Conservation (phyloP, 2,329 filamentous ascomycete species). For the Aureobasidium sp. region DNA sequence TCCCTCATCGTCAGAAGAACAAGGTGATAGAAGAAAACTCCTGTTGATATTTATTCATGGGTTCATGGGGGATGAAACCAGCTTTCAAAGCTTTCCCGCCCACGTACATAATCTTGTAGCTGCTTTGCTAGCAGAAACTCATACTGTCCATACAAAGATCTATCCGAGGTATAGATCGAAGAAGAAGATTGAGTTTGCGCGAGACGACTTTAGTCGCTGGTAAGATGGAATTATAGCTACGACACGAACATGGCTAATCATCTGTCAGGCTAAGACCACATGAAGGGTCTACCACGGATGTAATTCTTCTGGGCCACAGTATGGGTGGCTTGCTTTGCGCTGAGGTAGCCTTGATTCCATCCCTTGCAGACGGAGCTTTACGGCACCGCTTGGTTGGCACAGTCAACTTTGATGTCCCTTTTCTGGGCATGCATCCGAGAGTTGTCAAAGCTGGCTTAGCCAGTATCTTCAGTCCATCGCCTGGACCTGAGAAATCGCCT, state of each 20-base stretch:
- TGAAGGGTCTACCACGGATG: conserved; percentile 65
- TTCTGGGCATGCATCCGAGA: conserved; percentile 81
- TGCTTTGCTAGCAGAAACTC: conserved; percentile 59
- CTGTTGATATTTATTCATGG: conserved; percentile 82
- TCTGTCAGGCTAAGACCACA: conserved; percentile 61
- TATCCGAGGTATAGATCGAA: conserved; percentile 76
- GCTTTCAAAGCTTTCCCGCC: conserved; percentile 79
- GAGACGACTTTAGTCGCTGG: conserved; percentile 78
- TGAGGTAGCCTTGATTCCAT: conserved; percentile 62
- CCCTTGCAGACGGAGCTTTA: conserved; percentile 38
- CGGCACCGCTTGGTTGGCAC: conserved; percentile 73
- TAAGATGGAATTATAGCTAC: conserved; percentile 28
- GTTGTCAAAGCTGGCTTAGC: conserved; percentile 75
- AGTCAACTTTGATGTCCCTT: conserved; percentile 77
- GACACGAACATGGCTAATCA: background rate
- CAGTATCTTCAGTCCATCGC: conserved; percentile 58
- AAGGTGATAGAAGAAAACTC: conserved; percentile 46
- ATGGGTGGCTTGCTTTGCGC: conserved; percentile 81
- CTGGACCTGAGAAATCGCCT: conserved; percentile 2
- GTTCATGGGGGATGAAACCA: conserved; percentile 82
- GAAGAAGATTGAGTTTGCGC: conserved; percentile 62
- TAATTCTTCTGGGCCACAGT: conserved; percentile 78
- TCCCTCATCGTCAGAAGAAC: conserved; percentile 29
- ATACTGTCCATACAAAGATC: conserved; percentile 79
- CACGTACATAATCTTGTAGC: conserved; percentile 74